Evolutionary conservation across 768 basidiomycete genomes (phyloP).

Genomic region (Xanthoconium purpureum): DNA sequence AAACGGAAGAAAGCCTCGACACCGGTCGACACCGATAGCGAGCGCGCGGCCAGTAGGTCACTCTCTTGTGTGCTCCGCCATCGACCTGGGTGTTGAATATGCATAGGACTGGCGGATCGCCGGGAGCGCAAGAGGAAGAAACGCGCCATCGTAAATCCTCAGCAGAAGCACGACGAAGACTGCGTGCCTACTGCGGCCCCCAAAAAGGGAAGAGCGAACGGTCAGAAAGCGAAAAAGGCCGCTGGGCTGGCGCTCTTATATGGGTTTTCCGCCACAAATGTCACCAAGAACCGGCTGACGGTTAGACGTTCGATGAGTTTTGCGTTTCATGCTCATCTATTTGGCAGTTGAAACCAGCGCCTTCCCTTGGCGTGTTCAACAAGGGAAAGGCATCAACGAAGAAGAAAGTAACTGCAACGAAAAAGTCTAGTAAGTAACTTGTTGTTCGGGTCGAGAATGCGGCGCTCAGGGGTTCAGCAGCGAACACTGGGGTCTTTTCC

Average conservation of each 20-base stretch:
- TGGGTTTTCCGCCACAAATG: conserved; percentile 37
- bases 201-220: conserved; percentile 13
- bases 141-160: conserved; percentile 46
- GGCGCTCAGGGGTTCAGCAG: conserved; percentile 9
- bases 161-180: conserved; percentile 10
- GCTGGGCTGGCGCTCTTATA: conserved; percentile 36
- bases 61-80: not conserved
- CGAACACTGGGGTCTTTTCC: conserved; percentile 38
- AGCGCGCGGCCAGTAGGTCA: conserved; percentile 37
- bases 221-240: conserved; percentile 22
- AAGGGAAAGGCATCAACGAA: conserved; percentile 36
- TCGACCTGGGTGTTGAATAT: not conserved
- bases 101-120: conserved; percentile 59
- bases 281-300: conserved; percentile 36
- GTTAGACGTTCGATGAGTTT: conserved; percentile 15
- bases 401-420: conserved; percentile 14
- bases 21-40: conserved; percentile 30
- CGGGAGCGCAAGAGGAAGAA: conserved; percentile 61
- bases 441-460: not conserved
- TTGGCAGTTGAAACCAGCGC: conserved; percentile 29
- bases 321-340: not conserved
- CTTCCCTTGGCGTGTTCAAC: conserved; percentile 34
- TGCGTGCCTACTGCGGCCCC: not conserved
- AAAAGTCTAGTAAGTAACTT: conserved; percentile 14
- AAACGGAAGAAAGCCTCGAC: conserved; percentile 20